Evolutionary conservation across 371 early-diverging fungal species (phyloP).

Genomic region (Circinella umbellata): DNA sequence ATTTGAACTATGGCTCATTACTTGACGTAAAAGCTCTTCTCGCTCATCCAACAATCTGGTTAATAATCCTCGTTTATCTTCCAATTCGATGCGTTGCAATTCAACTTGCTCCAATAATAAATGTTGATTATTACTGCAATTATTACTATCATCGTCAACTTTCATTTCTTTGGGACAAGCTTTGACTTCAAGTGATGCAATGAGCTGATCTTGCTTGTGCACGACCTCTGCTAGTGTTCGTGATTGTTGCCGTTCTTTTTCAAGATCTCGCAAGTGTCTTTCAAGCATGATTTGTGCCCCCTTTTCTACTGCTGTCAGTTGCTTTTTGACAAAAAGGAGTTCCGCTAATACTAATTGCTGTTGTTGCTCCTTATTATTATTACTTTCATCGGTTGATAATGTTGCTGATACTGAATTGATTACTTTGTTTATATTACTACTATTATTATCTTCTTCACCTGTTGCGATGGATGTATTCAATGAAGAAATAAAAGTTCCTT

Average conservation of each 20-base stretch:
- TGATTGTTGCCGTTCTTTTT: slow-evolving; percentile 33
- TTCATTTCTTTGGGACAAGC: neutral
- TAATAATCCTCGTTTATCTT: slow-evolving; percentile 40
- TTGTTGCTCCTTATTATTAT: slow-evolving; percentile 12
- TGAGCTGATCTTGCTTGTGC: slow-evolving; percentile 44
- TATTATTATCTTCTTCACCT: neutral
- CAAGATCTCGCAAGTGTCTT: slow-evolving; percentile 35
- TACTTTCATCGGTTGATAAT: neutral
- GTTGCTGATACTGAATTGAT: neutral
- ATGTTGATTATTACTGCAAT: neutral
- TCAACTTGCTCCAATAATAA: slow-evolving; percentile 39
- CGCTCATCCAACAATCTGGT: slow-evolving; percentile 39
- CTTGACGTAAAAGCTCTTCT: slow-evolving; percentile 27
- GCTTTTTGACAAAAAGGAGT: slow-evolving; percentile 28
- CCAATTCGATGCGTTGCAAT: slow-evolving; percentile 42
- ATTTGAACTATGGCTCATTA: neutral
- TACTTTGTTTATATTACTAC: neutral
- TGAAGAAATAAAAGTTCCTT: slow-evolving; percentile 10
- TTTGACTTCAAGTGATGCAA: slow-evolving; percentile 37
- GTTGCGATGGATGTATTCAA: neutral
- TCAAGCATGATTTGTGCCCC: slow-evolving; percentile 41
- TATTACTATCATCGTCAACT: too few relatives aligned
- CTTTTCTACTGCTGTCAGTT: slow-evolving; percentile 34
- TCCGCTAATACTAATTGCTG: slow-evolving; percentile 10
- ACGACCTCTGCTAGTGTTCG: slow-evolving; percentile 33